Evolutionary conservation across 2,329 filamentous ascomycete species (phyloP), one percentile per base, ranked within the genome.

Genomic region (Paecilomyces variotii): DNA sequence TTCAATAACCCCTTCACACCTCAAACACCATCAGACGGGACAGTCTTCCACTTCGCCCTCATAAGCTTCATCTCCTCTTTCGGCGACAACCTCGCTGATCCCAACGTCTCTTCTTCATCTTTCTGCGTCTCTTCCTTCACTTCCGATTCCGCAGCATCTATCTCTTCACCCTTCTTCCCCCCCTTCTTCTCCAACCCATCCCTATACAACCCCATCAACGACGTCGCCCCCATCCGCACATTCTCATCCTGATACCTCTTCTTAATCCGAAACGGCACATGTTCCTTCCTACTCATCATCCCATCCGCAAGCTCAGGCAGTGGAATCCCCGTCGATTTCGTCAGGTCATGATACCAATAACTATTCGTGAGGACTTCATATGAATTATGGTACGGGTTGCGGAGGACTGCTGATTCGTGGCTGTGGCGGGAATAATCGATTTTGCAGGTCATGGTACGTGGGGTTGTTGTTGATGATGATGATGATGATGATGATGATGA

Each of bases 321-420:
- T 7, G 71, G 72, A 3, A 70, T 64, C 2, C 60, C 60, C 12
- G 63, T 66, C 12, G 61, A 59, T 32, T 59, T 56, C n/a, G 66
- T 61, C 51, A 75, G 59, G 61, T 75, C 73, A 19, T 63, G 60
- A 30, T 67, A 67, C 45, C 70, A 63, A 7, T 63, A 61, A 24
- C 61, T 67, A 3, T 62, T 56, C 32, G 60, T 60, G 9, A 67
- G 60, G 11, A 69, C 56, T 6, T 63, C 56, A 55, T 71, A 75
- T 10, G 61, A 51, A 6, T 57, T 57, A 58, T 72, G 62, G 60
- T 70, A 76, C 1, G 72, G 71, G 55, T 73, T 75, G 27, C 70
- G 67, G 34, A 59, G 59, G 25, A 72, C 59, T 3, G 62, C 62
- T 14, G 59, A 61, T 14, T 58, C 60, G 58, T 74, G 72, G 57